Conservation (phyloP, 2,329 filamentous ascomycete species). For the Aspergillus sp. region DNA sequence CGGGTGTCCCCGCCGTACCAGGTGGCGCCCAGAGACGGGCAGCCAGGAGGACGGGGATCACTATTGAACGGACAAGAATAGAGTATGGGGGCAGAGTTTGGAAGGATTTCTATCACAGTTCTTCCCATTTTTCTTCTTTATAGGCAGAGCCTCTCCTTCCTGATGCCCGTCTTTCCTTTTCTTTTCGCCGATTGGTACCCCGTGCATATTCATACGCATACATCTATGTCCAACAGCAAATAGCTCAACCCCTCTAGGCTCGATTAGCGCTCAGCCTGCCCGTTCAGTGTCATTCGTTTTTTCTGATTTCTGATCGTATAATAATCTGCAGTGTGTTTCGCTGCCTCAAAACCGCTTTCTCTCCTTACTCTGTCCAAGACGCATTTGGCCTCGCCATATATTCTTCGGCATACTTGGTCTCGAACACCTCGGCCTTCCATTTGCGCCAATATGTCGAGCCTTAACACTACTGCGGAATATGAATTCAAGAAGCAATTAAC, state of each 20-base stretch:
- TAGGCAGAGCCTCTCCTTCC: not conserved
- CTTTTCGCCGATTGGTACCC: not conserved
- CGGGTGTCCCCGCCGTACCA: slow-evolving; percentile 1
- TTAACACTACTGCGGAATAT: slow-evolving; percentile 7
- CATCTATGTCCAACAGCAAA: not conserved
- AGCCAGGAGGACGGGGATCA: not conserved
- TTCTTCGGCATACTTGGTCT: not conserved
- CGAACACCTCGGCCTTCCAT: not conserved
- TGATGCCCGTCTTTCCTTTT: not conserved
- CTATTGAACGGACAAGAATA: not conserved
- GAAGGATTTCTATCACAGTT: not conserved
- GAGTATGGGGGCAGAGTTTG: not conserved
- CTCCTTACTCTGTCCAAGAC: not conserved
- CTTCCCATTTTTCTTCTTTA: not conserved
- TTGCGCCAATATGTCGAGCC: slow-evolving; percentile 9
- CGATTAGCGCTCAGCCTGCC: not conserved
- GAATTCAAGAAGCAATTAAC: slow-evolving; percentile 15
- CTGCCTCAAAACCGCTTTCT: not conserved
- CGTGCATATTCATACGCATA: not conserved
- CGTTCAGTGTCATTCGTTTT: not conserved
- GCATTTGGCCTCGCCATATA: not conserved
- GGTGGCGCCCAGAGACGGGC: not conserved
- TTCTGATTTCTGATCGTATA: not conserved
- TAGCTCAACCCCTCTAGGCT: slow-evolving; percentile 11
- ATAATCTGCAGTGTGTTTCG: not conserved